Base-by-base conservation (phyloP, 1,284 basidiomycete species). In the Ceratobasidium sp. region DNA sequence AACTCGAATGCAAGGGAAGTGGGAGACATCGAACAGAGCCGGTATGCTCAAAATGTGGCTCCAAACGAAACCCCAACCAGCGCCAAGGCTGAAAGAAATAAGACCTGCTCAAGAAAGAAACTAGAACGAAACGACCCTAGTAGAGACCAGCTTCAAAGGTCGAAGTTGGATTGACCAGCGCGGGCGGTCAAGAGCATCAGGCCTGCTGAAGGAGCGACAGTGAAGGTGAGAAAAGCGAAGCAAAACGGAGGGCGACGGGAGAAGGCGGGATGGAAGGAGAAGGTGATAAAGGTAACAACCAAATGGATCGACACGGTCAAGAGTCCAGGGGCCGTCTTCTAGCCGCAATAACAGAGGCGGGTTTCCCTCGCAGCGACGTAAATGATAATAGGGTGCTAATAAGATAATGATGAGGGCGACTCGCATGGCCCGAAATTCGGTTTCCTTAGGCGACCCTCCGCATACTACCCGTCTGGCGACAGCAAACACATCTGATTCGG, bases 121-220 rank as follows among this genome's bases (percentile, higher is more conserved):
- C n/a, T n/a, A 39, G 39, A 31, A 19, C 43, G 62, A 64, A 64
- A 43, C n/a, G 59, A 62, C 59, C 62, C 54, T 37, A 27, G 39
- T 59, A 53, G 68, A 71, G 68, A 56, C 68, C 54, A 59, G 68
- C 68, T 71, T 71, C 43, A 71, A n/a, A 71, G 68, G 68, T 71
- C 68, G 22, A 59, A 29, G 68, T 71, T 59, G 54, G 29, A 59
- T 59, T 43, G 68, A 58, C 68, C 54, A 59, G 54, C 54, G 41
- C 54, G 68, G 68, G 54, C 54, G 54, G 53, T 58, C 54, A 71
- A 58, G 53, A 39, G 68, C 68, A 71, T 71, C 68, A 71, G 68
- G 68, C 68, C 68, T 43, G 68, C 68, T 71, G 68, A 59, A 54
- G 53, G 68, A 71, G 68, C 54, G 68, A 71, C 53, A 11, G 41